Percentiles rank a stretch among this genome's conserved stretches.
Conservation (phyloP, 306 rosid species). For the Trifolium subterraneum region DNA sequence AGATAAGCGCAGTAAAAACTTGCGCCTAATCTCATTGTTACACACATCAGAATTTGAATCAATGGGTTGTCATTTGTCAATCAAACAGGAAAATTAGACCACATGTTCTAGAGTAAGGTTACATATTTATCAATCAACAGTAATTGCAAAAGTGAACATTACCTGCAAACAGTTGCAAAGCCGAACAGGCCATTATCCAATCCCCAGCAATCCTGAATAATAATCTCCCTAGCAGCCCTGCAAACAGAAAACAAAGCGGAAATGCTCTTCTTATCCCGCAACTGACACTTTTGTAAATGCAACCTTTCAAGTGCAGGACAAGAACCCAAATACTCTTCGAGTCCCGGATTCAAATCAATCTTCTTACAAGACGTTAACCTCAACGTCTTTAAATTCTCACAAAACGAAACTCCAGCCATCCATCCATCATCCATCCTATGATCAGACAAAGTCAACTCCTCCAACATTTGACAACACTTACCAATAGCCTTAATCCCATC, state of each 20-base stretch:
- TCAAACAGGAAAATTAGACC: constrained; percentile 3
- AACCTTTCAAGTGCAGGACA: constrained; percentile 77
- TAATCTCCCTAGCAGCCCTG: constrained; percentile 67
- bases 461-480: constrained; percentile 92
- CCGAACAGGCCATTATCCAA: constrained; percentile 66
- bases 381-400: constrained; percentile 86
- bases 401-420: constrained; percentile 74
- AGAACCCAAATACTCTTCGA: constrained; percentile 68
- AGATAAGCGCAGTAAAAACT: background rate
- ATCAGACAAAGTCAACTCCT: constrained; percentile 78
- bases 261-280: constrained; percentile 63
- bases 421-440: constrained; percentile 95
- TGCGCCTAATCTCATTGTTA: background rate
- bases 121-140: constrained; percentile 3
- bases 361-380: constrained; percentile 71
- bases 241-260: constrained; percentile 70
- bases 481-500: constrained; percentile 96
- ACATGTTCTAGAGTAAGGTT: background rate
- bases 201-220: constrained; percentile 91
- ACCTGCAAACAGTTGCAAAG: constrained; percentile 78
- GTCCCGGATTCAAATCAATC: constrained; percentile 66
- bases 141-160: constrained; percentile 22
- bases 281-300: constrained; percentile 79
- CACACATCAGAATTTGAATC: background rate
- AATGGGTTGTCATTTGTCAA: constrained; percentile 1